Conservation (phyloP, 208 protist genomes). For the Leishmania turanica region DNA sequence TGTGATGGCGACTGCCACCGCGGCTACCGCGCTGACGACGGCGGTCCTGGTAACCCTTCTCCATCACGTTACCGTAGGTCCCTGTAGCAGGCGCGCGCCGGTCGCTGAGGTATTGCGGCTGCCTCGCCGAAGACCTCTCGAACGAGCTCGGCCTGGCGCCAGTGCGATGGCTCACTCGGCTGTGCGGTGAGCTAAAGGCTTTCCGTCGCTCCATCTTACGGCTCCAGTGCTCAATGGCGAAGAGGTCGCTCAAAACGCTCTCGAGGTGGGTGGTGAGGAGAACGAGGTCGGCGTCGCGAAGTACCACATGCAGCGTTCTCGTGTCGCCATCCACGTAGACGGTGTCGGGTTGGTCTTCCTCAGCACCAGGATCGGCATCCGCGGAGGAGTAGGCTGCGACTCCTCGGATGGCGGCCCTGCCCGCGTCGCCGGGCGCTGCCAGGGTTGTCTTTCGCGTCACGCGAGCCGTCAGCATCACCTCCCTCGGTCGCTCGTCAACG, state of each 20-base stretch:
- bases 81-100: background rate
- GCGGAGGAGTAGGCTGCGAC: background rate
- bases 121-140: background rate
- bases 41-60: background rate
- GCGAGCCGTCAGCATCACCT: slow-evolving; percentile 17
- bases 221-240: slow-evolving; percentile 70
- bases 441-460: slow-evolving; percentile 14
- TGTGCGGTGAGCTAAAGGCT: background rate
- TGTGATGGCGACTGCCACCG: background rate
- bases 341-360: slow-evolving; percentile 27
- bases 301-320: slow-evolving; percentile 40
- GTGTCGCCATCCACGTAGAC: slow-evolving; percentile 62
- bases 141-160: background rate
- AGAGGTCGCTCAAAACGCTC: slow-evolving; percentile 71
- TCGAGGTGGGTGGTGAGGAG: slow-evolving; percentile 81
- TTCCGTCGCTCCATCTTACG: slow-evolving; percentile 17
- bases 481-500: background rate
- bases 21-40: background rate
- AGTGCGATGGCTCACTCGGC: background rate
- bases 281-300: slow-evolving; percentile 64
- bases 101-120: slow-evolving; percentile 15
- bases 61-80: background rate
- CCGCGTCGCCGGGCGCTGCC: background rate
- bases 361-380: slow-evolving; percentile 17
- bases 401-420: background rate